Percentiles rank a stretch among this genome's conserved stretches.
phyloP scores from a whole-genome alignment of 129 eudicot genomes.

The Artemisia annua region DNA sequence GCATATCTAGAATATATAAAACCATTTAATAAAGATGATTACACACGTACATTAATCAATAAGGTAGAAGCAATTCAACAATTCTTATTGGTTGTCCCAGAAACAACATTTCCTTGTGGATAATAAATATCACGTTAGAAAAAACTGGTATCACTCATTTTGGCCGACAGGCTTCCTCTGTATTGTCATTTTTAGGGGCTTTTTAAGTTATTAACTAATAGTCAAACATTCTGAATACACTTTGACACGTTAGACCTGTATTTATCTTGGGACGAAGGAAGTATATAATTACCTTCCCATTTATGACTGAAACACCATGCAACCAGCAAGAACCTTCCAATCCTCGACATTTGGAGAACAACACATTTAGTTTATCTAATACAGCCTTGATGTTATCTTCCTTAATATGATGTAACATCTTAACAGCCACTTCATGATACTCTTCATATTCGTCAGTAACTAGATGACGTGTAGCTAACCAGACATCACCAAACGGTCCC shows the following conservation, averaged over 20 bases:
- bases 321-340: conserved; percentile 64
- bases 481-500: conserved; percentile 92
- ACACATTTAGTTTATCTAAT: conserved; percentile 49
- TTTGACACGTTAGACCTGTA: too few species aligned
- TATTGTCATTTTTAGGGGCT: not conserved
- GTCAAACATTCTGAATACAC: conserved; percentile 2
- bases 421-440: conserved; percentile 87
- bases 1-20: conserved; percentile 54
- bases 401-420: conserved; percentile 74
- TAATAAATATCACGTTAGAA: not conserved
- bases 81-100: too few species aligned
- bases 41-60: conserved; percentile 10
- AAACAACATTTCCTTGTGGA: too few species aligned
- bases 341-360: conserved; percentile 57
- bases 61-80: too few species aligned
- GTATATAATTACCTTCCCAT: conserved; percentile 58
- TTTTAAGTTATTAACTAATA: not conserved
- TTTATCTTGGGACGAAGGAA: too few species aligned
- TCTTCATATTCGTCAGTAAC: conserved; percentile 66
- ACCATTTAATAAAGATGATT: conserved; percentile 18
- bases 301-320: conserved; percentile 66
- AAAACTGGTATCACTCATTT: conserved; percentile 1
- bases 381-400: conserved; percentile 63
- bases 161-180: conserved; percentile 12
- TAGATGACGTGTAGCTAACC: conserved; percentile 87